These are phyloP conservation scores for Tieghemostelium lacteum DNA, from an alignment of 78 protist species.

Conservation along the genomic window DNA sequence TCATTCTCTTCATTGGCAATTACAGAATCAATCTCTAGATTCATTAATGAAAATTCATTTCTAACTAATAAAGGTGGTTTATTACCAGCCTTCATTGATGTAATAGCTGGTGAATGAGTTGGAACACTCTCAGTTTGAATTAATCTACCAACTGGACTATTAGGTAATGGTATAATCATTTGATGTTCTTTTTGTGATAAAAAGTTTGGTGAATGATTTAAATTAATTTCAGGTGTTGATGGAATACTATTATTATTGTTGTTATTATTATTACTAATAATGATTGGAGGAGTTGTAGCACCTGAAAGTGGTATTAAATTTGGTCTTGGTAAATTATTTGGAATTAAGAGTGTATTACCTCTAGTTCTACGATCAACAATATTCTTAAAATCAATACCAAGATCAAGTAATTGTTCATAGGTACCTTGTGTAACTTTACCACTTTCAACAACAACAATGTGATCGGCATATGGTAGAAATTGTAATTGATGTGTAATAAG, in stretches of 20 bases:
- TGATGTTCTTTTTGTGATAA: too few species aligned
- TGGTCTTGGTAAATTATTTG: background rate
- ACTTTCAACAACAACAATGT: slow-evolving; percentile 44
- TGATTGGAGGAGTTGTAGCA: background rate
- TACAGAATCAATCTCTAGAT: background rate
- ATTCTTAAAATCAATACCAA: slow-evolving; percentile 70
- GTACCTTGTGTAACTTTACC: slow-evolving; percentile 68
- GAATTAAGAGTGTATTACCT: background rate
- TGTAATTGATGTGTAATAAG: slow-evolving; percentile 86
- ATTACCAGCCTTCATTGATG: too few species aligned
- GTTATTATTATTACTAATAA: background rate
- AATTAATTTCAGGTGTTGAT: background rate
- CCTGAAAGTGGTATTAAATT: background rate
- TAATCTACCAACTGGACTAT: too few species aligned
- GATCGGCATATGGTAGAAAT: slow-evolving; percentile 19
- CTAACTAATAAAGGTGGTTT: too few species aligned
- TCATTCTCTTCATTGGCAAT: background rate
- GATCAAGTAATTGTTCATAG: slow-evolving; percentile 26
- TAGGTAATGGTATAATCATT: too few species aligned
- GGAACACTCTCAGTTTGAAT: too few species aligned
- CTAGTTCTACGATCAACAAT: background rate
- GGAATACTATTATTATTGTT: background rate
- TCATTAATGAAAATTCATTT: too few species aligned
- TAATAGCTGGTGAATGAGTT: too few species aligned
- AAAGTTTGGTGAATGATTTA: too few species aligned